Conservation (phyloP, 139 green algal species). For the Zygnema cylindricum region DNA sequence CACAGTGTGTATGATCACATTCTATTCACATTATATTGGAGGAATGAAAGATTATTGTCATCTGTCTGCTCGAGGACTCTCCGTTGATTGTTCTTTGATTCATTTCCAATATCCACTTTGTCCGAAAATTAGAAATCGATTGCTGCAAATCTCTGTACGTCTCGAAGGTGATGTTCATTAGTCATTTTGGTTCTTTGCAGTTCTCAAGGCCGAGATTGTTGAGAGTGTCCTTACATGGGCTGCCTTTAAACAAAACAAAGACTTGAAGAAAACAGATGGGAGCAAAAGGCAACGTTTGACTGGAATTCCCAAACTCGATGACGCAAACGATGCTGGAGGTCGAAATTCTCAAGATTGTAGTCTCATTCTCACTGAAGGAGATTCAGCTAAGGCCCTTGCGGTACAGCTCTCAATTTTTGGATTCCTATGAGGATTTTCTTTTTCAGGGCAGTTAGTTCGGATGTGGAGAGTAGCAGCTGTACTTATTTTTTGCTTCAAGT, state of each 20-base stretch:
- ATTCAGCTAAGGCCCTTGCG: slow-evolving; percentile 95
- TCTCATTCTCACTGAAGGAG: slow-evolving; percentile 99
- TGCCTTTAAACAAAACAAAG: slow-evolving; percentile 88
- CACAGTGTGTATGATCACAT: no score
- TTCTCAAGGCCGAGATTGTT: slow-evolving; percentile 75
- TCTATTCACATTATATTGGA: no score
- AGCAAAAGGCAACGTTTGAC: slow-evolving; percentile 78
- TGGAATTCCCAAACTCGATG: slow-evolving; percentile 96
- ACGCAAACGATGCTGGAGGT: slow-evolving; percentile 95
- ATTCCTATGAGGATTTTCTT: no score
- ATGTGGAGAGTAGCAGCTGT: not conserved
- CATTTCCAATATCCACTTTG: not conserved
- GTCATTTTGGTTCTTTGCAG: slow-evolving; percentile 34
- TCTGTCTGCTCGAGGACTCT: not conserved
- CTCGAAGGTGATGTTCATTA: no score
- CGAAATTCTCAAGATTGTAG: slow-evolving; percentile 88
- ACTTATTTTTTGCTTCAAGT: no score
- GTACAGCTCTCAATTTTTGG: slow-evolving; percentile 36
- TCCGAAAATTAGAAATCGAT: not conserved
- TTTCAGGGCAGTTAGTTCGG: not conserved
- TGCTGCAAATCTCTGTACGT: not conserved
- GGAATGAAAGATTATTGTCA: no score
- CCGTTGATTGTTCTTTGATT: not conserved
- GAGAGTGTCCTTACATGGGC: slow-evolving; percentile 91
- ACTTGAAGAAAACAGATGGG: slow-evolving; percentile 97